Base-by-base conservation (phyloP, 2,329 filamentous ascomycete species). In the Scedosporium minutisporum region DNA sequence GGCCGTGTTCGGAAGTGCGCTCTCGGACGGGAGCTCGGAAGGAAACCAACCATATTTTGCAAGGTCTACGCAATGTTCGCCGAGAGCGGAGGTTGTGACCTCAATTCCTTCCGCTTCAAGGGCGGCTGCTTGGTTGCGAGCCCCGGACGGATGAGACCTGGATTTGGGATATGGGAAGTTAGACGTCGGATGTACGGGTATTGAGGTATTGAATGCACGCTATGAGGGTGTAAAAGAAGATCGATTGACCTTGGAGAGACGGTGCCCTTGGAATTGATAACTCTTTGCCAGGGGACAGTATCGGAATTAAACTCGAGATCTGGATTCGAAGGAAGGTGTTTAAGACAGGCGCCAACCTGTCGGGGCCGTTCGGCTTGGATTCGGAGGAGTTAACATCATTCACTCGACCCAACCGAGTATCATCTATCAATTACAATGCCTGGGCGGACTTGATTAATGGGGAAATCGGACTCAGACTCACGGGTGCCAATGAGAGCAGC, bases 251-350 rank as follows among this genome's bases (percentile, higher is more conserved):
- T 85, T 6, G 89, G 89, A 55, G 92, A 96, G 67, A 97, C 96
- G 64, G 85, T 79, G 23, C 93, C 93, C 74, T 90, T 93, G 14
- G 90, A 78, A 73, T 93, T 96, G 71, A 97, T 89, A 64, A 97
- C 90, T 63, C 95, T 81, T 78, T 97, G 93, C 93, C 93, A 97
- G 0, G 93, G 93, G 3, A 97, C 93, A 66, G 88, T 97, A 25
- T 78, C 79, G 64, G 82, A 79, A 73, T 96, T 88, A 76, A 88
- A 96, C 63, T 75, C 79, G 62, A 71, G 66, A 0, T 76, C 72
- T 0, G 77, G 69, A 63, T 83, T 79, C 6, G 76, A 70, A 1
- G 92, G 84, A 12, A 97, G 85, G 71, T 96, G 88, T 73, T 96
- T 97, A 27, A 97, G 83, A 73, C 90, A 96, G 57, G 95, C 81